phyloP scores from a whole-genome alignment of 768 basidiomycete genomes.

The Lactarius sp. region DNA sequence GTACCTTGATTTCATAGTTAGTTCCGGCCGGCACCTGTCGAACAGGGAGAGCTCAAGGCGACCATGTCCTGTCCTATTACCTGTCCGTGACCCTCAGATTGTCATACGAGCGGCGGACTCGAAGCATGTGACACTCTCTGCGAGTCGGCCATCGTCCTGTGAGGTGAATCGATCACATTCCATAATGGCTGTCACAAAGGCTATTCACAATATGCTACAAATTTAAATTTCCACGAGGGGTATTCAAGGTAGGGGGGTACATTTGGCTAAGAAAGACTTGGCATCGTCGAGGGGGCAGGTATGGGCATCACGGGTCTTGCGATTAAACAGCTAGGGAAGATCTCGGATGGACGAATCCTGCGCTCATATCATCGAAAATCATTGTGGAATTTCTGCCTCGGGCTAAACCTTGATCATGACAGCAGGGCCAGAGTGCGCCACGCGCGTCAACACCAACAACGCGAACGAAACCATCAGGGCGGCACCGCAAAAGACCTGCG shows the following conservation, averaged over 20 bases:
- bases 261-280: not conserved
- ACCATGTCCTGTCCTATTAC: too few species aligned
- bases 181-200: not conserved
- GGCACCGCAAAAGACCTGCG: conserved; percentile 19
- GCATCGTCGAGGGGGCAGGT: too few species aligned
- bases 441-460: conserved; percentile 3
- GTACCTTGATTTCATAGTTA: too few species aligned
- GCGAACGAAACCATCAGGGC: not conserved
- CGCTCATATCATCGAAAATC: not conserved
- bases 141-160: not conserved
- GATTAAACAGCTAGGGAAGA: not conserved
- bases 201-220: not conserved
- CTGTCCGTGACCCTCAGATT: too few species aligned
- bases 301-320: not conserved
- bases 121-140: not conserved
- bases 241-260: not conserved
- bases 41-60: too few species aligned
- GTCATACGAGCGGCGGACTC: too few species aligned
- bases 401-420: conserved; percentile 13
- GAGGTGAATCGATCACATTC: not conserved
- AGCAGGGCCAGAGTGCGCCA: not conserved
- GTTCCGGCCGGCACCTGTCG: too few species aligned
- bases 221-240: not conserved
- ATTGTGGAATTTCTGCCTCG: too few species aligned
- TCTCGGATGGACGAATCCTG: not conserved